A percentile compares a stretch with the other conserved stretches of the same genome.
Conservation (phyloP, 2,329 filamentous ascomycete species). For the Penicillium aurantiogriseum region DNA sequence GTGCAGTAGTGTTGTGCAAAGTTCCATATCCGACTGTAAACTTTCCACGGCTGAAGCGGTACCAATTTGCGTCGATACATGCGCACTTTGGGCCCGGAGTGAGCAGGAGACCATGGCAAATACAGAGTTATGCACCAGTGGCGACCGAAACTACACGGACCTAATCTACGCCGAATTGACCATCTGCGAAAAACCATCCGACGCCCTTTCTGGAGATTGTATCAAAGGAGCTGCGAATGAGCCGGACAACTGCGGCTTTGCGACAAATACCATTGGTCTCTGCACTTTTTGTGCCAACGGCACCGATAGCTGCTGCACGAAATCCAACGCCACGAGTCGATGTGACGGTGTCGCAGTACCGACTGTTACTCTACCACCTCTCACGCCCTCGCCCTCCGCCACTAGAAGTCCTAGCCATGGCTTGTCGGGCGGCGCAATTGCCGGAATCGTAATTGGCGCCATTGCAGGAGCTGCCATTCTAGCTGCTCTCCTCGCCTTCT, state of each 20-base stretch:
- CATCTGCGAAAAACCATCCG: slow-evolving; percentile 79
- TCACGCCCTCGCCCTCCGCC: slow-evolving; percentile 56
- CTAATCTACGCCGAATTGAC: slow-evolving; percentile 91
- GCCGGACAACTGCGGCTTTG: slow-evolving; percentile 81
- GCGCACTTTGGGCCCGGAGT: slow-evolving; percentile 68
- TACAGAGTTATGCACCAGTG: slow-evolving; percentile 66
- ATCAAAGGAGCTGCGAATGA: slow-evolving; percentile 78
- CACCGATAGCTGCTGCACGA: slow-evolving; percentile 93
- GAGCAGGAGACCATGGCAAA: slow-evolving; percentile 82
- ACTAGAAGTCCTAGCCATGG: slow-evolving; percentile 50
- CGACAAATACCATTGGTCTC: slow-evolving; percentile 67
- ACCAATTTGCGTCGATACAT: slow-evolving; percentile 86
- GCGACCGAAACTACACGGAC: slow-evolving; percentile 63
- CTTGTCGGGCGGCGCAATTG: slow-evolving; percentile 82
- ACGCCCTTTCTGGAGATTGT: slow-evolving; percentile 72
- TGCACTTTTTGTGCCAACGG: slow-evolving; percentile 91
- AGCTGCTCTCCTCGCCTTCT: slow-evolving; percentile 59
- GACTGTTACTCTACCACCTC: slow-evolving; percentile 55
- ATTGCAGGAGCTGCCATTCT: slow-evolving; percentile 69
- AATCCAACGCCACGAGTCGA: slow-evolving; percentile 68
- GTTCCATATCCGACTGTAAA: slow-evolving; percentile 69
- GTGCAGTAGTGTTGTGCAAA: slow-evolving; percentile 92
- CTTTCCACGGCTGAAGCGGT: slow-evolving; percentile 63
- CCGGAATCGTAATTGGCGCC: slow-evolving; percentile 82
- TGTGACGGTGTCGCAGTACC: slow-evolving; percentile 79